Conservation (phyloP, 805 yeast species). For the Clavispora carvajalis region DNA sequence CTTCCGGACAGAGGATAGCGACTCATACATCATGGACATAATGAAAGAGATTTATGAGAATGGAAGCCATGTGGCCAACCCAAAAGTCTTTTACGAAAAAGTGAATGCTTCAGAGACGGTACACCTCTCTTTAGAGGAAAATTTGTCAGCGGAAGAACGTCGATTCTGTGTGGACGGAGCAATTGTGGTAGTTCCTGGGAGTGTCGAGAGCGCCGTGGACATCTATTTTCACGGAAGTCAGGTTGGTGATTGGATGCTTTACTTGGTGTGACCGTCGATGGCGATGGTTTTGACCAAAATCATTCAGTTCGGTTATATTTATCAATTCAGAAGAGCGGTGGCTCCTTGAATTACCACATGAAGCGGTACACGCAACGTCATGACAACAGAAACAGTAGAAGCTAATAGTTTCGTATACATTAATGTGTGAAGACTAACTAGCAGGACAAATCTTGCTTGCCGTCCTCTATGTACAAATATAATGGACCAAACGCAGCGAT, state of each 20-base stretch:
- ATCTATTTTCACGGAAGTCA: constrained; percentile 6
- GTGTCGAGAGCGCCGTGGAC: not conserved
- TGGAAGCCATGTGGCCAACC: constrained; percentile 50
- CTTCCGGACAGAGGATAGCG: constrained; percentile 30
- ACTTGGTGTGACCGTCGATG: not conserved
- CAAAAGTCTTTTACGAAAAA: constrained; percentile 42
- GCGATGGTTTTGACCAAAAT: no score
- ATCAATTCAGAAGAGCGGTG: no score
- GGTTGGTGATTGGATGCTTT: constrained; percentile 7
- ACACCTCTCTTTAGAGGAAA: constrained; percentile 10
- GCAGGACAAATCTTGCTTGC: not conserved
- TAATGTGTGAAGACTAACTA: no score
- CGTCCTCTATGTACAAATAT: constrained; percentile 1
- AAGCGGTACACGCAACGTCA: no score
- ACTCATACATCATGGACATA: constrained; percentile 43
- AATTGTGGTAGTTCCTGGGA: constrained; percentile 31
- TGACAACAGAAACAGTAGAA: no score
- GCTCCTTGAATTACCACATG: no score
- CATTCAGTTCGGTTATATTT: no score
- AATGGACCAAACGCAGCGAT: not conserved
- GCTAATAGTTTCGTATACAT: no score
- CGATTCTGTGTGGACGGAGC: constrained; percentile 69
- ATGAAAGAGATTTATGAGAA: constrained; percentile 52
- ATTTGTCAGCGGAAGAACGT: constrained; percentile 20
- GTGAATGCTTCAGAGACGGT: constrained; percentile 24